Base-by-base conservation (phyloP, 495 filamentous ascomycete genomes). In the Apodospora peruviana region DNA sequence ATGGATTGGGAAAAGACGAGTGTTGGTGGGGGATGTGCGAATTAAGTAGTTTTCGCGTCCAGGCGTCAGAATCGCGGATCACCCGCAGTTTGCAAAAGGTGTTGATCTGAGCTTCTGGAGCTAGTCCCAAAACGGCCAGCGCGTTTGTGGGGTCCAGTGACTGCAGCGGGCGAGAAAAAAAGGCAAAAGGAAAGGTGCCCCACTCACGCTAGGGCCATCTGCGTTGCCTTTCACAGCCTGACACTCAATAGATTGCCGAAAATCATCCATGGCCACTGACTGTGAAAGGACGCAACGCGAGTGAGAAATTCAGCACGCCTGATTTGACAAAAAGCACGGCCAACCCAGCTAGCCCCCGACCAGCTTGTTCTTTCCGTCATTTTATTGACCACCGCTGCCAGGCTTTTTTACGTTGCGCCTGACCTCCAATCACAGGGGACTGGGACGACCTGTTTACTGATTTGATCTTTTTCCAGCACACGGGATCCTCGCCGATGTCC, bases 21-120 rank as follows among this genome's bases (percentile, higher is more conserved):
- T 51, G 58, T 24, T 67, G 64, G 67, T 59, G 71, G 73, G 72
- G 68, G 71, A 69, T 62, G 50, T 64, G 55, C 48, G 51, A 57
- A 54, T 74, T 76, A 76, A 76, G 73, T 76, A 76, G 62, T 73
- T 70, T 67, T 74, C 71, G 73, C 71, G 68, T 74, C 50, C 51
- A 63, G 58, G 59, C 53, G 71, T 67, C 46, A 62, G 64, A 73
- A 73, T n/a, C 71, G 71, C 69, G 60, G 64, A 67, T 69, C 62
- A 65, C 60, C 56, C 62, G 53, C 56, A 43, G 52, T 50, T 57
- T 51, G 27, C 42, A 18, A 14, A 2, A 24, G 46, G 44, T 62
- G 59, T 65, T 66, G 61, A 64, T 66, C 49, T 45, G 61, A 54
- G 55, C 57, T 48, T 55, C 45, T 63, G 57, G 57, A 47, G 57